Evolutionary conservation across 192 early-diverging fungal species (phyloP).

Genomic region (Coemansia sp.): DNA sequence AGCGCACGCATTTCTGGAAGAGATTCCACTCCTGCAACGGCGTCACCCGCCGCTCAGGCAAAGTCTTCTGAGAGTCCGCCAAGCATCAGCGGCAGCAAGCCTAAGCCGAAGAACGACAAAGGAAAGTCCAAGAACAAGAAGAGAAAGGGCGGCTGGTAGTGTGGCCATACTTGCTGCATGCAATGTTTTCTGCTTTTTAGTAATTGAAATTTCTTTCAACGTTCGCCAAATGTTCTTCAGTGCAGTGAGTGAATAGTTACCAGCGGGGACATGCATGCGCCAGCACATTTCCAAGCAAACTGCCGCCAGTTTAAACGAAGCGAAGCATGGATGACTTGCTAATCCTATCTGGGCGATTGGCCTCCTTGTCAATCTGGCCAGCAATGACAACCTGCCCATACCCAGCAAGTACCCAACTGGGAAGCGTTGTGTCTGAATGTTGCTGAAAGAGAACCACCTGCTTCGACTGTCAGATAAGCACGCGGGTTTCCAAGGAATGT

Average conservation of each 20-base stretch:
- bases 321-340: too few species aligned
- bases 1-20: conserved; percentile 46
- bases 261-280: background rate
- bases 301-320: background rate
- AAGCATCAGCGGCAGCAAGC: conserved; percentile 11
- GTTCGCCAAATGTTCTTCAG: conserved; percentile 6
- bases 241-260: background rate
- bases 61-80: background rate
- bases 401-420: background rate
- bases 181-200: conserved; percentile 1
- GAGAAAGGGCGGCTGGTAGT: conserved; percentile 14
- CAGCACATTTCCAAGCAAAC: background rate
- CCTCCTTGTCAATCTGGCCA: background rate
- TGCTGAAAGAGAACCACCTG: too few species aligned
- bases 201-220: conserved; percentile 7
- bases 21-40: background rate
- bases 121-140: conserved; percentile 31
- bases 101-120: conserved; percentile 21
- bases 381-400: background rate
- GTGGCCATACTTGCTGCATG: background rate
- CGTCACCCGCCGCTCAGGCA: background rate
- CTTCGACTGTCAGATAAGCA: background rate
- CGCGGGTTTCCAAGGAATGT: background rate
- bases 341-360: too few species aligned
- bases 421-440: too few species aligned